These are phyloP conservation scores for Sophora flavescens DNA, from an alignment of 306 rosid species.

Conservation along the genomic window DNA sequence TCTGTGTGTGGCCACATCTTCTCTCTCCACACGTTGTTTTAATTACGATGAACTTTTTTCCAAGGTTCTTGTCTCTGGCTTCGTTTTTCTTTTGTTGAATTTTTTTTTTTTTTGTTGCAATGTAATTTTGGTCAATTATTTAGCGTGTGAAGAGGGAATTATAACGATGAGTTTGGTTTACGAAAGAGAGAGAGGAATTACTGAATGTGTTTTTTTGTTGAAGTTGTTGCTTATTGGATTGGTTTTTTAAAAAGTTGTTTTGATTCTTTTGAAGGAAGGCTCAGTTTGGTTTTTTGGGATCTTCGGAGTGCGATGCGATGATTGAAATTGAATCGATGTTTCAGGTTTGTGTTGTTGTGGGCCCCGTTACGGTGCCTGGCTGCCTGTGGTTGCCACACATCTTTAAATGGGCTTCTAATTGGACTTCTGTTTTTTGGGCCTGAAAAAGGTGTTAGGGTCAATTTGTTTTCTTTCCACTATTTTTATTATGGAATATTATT, in stretches of 20 bases:
- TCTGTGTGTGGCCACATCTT: not conserved
- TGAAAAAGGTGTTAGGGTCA: too few relatives aligned
- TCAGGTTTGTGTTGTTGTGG: constrained; percentile 55
- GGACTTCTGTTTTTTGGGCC: constrained; percentile 30
- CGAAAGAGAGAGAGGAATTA: constrained; percentile 37
- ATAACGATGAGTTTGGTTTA: not conserved
- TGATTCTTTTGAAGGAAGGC: constrained; percentile 31
- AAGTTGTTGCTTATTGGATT: constrained; percentile 30
- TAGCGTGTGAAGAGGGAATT: not conserved
- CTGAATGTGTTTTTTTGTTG: constrained; percentile 42
- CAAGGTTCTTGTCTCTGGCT: constrained; percentile 29
- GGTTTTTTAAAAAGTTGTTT: constrained; percentile 25
- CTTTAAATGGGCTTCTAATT: constrained; percentile 5
- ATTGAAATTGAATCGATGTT: constrained; percentile 58
- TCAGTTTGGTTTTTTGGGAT: constrained; percentile 53
- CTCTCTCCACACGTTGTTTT: constrained; percentile 41
- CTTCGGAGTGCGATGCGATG: constrained; percentile 42
- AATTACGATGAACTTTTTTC: constrained; percentile 54
- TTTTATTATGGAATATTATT: too few relatives aligned
- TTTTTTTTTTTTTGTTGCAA: not conserved
- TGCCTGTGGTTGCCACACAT: not conserved
- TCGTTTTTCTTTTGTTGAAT: constrained; percentile 19
- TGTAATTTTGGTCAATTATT: constrained; percentile 31
- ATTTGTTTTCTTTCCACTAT: too few relatives aligned
- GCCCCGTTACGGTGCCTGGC: constrained; percentile 33